These are phyloP conservation scores for Gardenia jasminoides DNA, from an alignment of 257 asterid genomes.

Conservation along the genomic window DNA sequence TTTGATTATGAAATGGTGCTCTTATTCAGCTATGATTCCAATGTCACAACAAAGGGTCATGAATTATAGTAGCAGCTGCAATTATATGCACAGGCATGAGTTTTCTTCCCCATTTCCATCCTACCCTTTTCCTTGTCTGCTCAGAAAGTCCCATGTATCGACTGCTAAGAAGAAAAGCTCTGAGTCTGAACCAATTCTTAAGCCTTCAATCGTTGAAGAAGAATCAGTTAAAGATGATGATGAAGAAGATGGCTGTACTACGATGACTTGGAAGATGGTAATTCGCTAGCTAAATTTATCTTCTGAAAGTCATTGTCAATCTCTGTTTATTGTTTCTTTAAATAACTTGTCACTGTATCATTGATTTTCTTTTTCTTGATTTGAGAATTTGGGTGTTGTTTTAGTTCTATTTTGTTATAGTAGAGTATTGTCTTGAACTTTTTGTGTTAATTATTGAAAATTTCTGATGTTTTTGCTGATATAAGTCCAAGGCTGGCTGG, in stretches of 20 bases:
- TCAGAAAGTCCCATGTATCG: conserved; percentile 23
- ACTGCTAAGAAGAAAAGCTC: conserved; percentile 43
- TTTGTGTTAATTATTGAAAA: no score
- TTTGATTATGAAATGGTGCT: not conserved
- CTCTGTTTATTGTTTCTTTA: not conserved
- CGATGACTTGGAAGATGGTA: conserved; percentile 56
- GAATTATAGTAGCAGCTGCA: not conserved
- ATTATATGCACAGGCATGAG: not conserved
- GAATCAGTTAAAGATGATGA: conserved; percentile 33
- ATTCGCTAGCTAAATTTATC: not conserved
- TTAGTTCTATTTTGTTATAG: not conserved
- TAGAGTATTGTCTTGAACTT: no score
- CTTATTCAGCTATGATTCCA: not conserved
- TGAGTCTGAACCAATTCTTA: conserved; percentile 42
- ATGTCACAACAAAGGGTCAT: conserved; percentile 6
- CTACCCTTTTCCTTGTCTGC: conserved; percentile 17
- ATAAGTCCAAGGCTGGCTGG: not conserved
- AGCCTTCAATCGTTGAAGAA: conserved; percentile 46
- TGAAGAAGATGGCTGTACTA: conserved; percentile 37
- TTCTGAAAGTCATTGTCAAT: not conserved
- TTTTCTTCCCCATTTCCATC: conserved; percentile 3
- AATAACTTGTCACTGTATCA: not conserved
- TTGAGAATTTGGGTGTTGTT: not conserved
- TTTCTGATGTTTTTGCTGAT: not conserved
- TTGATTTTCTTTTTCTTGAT: not conserved